phyloP scores from a whole-genome alignment of 306 rosid species.

The Trifolium subterraneum region DNA sequence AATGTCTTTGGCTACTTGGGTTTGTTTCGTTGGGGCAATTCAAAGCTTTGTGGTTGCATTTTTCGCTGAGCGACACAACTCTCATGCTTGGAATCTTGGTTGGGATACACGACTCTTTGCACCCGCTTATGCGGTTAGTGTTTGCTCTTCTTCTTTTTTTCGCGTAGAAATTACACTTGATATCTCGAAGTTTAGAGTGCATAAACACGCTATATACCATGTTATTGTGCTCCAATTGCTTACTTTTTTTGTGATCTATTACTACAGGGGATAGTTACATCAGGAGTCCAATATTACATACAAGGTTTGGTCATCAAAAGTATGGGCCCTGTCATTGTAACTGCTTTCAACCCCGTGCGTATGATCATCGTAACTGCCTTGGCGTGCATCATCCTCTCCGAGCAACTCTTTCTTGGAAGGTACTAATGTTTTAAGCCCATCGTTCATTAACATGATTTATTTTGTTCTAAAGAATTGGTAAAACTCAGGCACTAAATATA shows the following conservation, averaged over 20 bases:
- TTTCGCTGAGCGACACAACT: constrained; percentile 50
- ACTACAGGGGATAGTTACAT: constrained; percentile 65
- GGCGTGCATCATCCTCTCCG: constrained; percentile 61
- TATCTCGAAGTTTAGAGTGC: neutral
- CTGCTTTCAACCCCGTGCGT: constrained; percentile 78
- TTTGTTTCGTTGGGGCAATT: constrained; percentile 68
- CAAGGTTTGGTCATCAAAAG: constrained; percentile 72
- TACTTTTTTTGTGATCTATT: neutral
- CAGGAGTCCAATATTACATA: constrained; percentile 71
- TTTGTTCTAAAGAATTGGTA: neutral
- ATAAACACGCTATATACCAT: too few species aligned
- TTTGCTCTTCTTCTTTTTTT: neutral
- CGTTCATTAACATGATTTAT: too few species aligned
- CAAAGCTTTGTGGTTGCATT: constrained; percentile 63
- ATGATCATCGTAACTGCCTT: constrained; percentile 67
- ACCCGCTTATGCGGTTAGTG: constrained; percentile 65
- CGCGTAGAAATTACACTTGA: neutral
- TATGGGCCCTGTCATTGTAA: constrained; percentile 81
- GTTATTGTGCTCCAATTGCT: too few species aligned
- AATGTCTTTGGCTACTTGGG: constrained; percentile 70
- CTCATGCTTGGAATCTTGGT: constrained; percentile 64
- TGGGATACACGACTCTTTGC: constrained; percentile 68
- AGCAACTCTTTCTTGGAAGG: constrained; percentile 78
- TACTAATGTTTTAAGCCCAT: neutral
- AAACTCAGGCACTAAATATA: too few species aligned